A percentile compares a stretch with the other conserved stretches of the same genome.
Conservation (phyloP, 106 monocot species). For the Apostasia ramifera region DNA sequence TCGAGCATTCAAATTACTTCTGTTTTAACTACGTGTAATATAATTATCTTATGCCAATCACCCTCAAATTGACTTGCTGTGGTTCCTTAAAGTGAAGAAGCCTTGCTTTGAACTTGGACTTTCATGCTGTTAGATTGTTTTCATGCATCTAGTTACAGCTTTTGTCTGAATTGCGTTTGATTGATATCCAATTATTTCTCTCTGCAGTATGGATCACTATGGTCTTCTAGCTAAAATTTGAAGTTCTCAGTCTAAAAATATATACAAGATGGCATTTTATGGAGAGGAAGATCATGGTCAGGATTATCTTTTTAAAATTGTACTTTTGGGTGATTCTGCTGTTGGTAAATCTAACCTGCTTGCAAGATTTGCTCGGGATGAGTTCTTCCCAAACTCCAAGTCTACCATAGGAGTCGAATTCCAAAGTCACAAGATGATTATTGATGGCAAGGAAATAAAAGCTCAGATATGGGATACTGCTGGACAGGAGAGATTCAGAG, state of each 20-base stretch:
- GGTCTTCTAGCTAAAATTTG: not conserved
- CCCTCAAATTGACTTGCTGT: too few relatives aligned
- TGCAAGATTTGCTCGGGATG: slow-evolving; percentile 7
- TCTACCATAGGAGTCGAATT: slow-evolving; percentile 10
- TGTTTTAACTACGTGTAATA: too few relatives aligned
- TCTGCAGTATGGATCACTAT: not conserved
- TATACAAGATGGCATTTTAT: slow-evolving; percentile 4
- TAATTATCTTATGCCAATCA: too few relatives aligned
- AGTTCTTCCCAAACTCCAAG: slow-evolving; percentile 1
- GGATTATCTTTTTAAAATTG: slow-evolving; percentile 12
- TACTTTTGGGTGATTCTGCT: slow-evolving; percentile 3
- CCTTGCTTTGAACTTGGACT: too few relatives aligned
- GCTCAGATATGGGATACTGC: slow-evolving; percentile 12
- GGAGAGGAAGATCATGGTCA: slow-evolving; percentile 1
- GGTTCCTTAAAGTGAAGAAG: too few relatives aligned
- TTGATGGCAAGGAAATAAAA: slow-evolving; percentile 9
- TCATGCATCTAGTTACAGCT: not conserved
- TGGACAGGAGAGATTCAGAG: slow-evolving; percentile 6
- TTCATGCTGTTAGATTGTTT: too few relatives aligned
- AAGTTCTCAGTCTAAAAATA: not conserved
- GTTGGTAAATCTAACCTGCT: slow-evolving; percentile 11
- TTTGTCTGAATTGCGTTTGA: not conserved
- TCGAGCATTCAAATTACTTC: too few relatives aligned
- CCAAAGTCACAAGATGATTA: slow-evolving; percentile 6
- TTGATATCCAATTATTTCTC: not conserved